phyloP scores from a whole-genome alignment of 768 basidiomycete genomes.

The Lactifluus hygrophoroides region DNA sequence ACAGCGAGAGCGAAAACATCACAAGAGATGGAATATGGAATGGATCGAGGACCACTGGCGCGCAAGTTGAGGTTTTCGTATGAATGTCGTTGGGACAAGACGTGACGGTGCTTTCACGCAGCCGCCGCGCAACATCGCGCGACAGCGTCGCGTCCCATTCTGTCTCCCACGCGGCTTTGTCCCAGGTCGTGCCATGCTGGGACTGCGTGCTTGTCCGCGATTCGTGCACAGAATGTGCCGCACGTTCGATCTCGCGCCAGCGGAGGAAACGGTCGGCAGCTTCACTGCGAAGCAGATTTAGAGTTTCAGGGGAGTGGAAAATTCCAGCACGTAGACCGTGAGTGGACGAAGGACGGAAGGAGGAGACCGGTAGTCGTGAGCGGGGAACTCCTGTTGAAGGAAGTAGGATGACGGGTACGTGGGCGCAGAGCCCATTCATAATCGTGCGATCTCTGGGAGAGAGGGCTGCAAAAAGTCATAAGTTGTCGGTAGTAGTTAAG shows the following conservation, averaged over 20 bases:
- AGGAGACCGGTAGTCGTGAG: constrained; percentile 32
- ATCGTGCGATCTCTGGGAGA: constrained; percentile 24
- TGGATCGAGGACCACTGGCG: constrained; percentile 44
- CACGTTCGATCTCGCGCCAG: constrained; percentile 63
- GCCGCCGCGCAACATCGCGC: constrained; percentile 45
- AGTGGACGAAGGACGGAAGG: constrained; percentile 46
- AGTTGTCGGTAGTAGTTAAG: not conserved
- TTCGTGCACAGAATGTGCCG: constrained; percentile 37
- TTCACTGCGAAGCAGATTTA: constrained; percentile 49
- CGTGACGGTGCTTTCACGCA: constrained; percentile 32
- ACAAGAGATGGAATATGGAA: constrained; percentile 58
- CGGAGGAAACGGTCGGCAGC: constrained; percentile 61
- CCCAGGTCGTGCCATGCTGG: constrained; percentile 32
- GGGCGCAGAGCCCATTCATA: constrained; percentile 39
- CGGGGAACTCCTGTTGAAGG: constrained; percentile 24
- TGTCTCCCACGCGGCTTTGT: constrained; percentile 57
- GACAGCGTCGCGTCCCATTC: constrained; percentile 58
- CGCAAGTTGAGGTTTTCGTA: constrained; percentile 22
- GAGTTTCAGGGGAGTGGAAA: constrained; percentile 56
- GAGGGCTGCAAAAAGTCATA: constrained; percentile 1
- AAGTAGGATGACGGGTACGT: constrained; percentile 52
- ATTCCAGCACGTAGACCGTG: constrained; percentile 48
- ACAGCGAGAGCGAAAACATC: constrained; percentile 50
- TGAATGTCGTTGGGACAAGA: not conserved
- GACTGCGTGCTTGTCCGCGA: constrained; percentile 17